phyloP scores from a whole-genome alignment of 106 monocot species.

The Platanthera zijinensis region DNA sequence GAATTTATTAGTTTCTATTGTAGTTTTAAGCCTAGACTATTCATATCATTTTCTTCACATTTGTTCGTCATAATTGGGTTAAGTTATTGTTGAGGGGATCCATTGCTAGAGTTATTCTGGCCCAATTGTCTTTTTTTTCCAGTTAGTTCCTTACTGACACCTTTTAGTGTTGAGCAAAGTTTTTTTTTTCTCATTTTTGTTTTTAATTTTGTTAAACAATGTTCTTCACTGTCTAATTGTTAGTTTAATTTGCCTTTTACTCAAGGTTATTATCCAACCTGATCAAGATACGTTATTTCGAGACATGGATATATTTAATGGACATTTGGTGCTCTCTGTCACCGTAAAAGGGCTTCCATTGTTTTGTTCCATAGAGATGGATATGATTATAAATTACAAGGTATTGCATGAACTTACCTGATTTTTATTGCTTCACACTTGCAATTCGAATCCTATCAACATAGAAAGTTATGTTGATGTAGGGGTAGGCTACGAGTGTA shows the following conservation, averaged over 20 bases:
- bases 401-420: constrained; percentile 18
- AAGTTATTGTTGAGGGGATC: no score
- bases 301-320: constrained; percentile 91
- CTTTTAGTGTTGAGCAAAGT: not conserved
- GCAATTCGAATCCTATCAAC: not conserved
- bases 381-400: constrained; percentile 33
- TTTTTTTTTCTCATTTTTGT: not conserved
- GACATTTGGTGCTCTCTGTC: constrained; percentile 75
- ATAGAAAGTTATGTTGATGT: not conserved
- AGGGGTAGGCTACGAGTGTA: no score
- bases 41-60: no score
- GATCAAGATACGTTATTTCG: constrained; percentile 37
- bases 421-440: not conserved
- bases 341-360: constrained; percentile 40
- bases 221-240: constrained; percentile 1
- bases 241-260: not conserved
- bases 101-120: no score
- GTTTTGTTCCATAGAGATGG: constrained; percentile 84
- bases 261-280: constrained; percentile 65
- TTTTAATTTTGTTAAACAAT: not conserved
- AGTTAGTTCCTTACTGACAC: not conserved
- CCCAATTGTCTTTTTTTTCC: not conserved
- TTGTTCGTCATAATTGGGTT: no score
- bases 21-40: no score
- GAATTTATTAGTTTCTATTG: no score